Base-by-base conservation (phyloP, 768 basidiomycete species). In the Lyophyllum semitale region DNA sequence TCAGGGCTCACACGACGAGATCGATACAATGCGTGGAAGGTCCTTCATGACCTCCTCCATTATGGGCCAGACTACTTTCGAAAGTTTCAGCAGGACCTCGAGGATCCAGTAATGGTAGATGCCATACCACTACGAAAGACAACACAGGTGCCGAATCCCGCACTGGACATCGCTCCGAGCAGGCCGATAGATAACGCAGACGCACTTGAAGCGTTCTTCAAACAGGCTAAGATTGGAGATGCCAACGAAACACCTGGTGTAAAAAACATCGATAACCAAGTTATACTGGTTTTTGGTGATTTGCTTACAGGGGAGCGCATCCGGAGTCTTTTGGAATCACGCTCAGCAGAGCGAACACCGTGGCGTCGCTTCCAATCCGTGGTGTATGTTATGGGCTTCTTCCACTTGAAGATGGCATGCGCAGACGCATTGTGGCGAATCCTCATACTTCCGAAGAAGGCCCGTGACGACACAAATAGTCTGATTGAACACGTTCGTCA, bases 391-490 rank as follows among this genome's bases (percentile, higher is more conserved):
- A 57, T 61, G 37, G 68, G 68, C 0, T 48, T 70, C 3, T 72
- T 72, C 37, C 68, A 71, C 40, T 37, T 65, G n/a, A 68, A 70
- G 48, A 72, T 72, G 70, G 70, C 68, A 0, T 59, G 60, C 57
- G 64, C 59, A 1, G 62, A 71, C 30, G 65, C 66, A 15, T 25
- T 71, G 4, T 66, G 61, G 53, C 23, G 60, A 8, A 68, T 66
- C 17, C 63, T 58, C 35, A 63, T 71, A 33, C 38, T 63, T 25
- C 55, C 59, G 0, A 60, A 53, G n/a, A 22, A 35, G 1, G 58
- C 42, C 20, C 9, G 32, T 6, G 6, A 20, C 9, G 37, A 46
- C 30, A 6, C 33, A 8, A 51, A 18, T 20, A 20, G 15, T 20
- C 9, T 51, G 1, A 45, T 51, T 23, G 1, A 11, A 11, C 25